phyloP scores from a whole-genome alignment of 2,329 filamentous ascomycete genomes.

The Sclerotinia nivalis region DNA sequence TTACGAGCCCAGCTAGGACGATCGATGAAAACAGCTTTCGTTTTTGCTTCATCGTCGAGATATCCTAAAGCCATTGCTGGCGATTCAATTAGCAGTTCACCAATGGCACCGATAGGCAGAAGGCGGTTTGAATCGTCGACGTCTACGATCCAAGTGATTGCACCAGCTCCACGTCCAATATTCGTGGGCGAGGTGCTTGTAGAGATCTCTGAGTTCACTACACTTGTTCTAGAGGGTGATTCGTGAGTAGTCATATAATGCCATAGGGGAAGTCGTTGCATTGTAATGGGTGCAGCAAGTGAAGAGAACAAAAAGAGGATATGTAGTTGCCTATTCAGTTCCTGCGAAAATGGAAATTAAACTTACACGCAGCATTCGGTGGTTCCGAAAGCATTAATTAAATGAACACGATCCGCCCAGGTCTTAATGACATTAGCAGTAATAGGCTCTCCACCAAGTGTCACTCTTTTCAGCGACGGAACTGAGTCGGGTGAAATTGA shows the following conservation, averaged over 20 bases:
- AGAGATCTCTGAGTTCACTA: slow-evolving; percentile 10
- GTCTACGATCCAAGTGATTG: slow-evolving; percentile 44
- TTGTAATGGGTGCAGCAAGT: too few species aligned
- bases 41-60: slow-evolving; percentile 43
- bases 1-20: slow-evolving; percentile 27
- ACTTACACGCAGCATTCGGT: slow-evolving; percentile 24
- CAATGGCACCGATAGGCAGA: slow-evolving; percentile 41
- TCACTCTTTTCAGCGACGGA: slow-evolving; percentile 16
- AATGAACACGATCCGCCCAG: slow-evolving; percentile 24
- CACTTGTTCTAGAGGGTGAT: slow-evolving; percentile 5
- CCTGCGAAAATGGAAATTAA: neutral
- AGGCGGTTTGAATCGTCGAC: slow-evolving; percentile 43
- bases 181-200: slow-evolving; percentile 19
- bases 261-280: neutral
- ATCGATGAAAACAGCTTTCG: slow-evolving; percentile 42
- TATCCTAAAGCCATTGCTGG: slow-evolving; percentile 45
- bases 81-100: slow-evolving; percentile 45
- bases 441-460: slow-evolving; percentile 26
- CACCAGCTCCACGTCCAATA: slow-evolving; percentile 31
- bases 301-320: neutral
- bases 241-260: neutral
- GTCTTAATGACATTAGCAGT: slow-evolving; percentile 18
- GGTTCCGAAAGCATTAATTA: slow-evolving; percentile 30
- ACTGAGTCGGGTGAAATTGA: slow-evolving; percentile 2
- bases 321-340: neutral